phyloP scores from a whole-genome alignment of 495 filamentous ascomycete genomes.

The Lichina pygmaea region DNA sequence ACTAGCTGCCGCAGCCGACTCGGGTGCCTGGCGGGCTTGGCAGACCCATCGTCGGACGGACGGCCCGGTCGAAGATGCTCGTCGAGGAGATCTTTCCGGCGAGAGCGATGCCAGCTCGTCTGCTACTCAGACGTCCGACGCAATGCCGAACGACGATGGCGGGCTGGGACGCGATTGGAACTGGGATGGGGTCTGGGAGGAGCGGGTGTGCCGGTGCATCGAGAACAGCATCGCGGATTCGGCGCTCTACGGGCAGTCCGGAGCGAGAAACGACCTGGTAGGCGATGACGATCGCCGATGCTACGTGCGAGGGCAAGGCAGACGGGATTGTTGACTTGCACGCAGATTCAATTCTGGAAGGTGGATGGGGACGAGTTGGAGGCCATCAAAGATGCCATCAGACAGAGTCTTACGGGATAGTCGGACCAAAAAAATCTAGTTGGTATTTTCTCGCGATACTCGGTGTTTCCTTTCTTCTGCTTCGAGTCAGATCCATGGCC shows the following conservation, averaged over 20 bases:
- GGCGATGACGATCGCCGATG: slow-evolving; percentile 4
- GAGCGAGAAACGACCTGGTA: slow-evolving; percentile 43
- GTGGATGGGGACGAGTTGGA: slow-evolving; percentile 32
- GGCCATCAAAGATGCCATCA: slow-evolving; percentile 30
- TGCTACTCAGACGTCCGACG: background rate
- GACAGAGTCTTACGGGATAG: slow-evolving; percentile 14
- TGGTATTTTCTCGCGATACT: too few relatives aligned
- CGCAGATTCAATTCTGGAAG: slow-evolving; percentile 43
- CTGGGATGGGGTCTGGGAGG: slow-evolving; percentile 88
- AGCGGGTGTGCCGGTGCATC: slow-evolving; percentile 50
- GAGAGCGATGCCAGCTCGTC: background rate
- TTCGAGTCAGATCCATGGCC: too few relatives aligned
- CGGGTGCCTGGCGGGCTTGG: slow-evolving; percentile 82
- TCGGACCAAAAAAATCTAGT: too few relatives aligned
- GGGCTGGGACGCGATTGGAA: slow-evolving; percentile 38
- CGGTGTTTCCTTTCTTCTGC: too few relatives aligned
- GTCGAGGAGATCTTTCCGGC: background rate
- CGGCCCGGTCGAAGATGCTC: background rate
- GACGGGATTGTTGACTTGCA: background rate
- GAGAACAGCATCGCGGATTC: slow-evolving; percentile 49
- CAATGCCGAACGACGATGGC: background rate
- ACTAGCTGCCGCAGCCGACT: slow-evolving; percentile 58
- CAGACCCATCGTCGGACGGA: slow-evolving; percentile 25
- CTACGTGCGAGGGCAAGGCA: slow-evolving; percentile 2
- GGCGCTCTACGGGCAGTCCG: slow-evolving; percentile 39